Conservation (phyloP, 495 filamentous ascomycete species). For the Penicillium bialowiezense region DNA sequence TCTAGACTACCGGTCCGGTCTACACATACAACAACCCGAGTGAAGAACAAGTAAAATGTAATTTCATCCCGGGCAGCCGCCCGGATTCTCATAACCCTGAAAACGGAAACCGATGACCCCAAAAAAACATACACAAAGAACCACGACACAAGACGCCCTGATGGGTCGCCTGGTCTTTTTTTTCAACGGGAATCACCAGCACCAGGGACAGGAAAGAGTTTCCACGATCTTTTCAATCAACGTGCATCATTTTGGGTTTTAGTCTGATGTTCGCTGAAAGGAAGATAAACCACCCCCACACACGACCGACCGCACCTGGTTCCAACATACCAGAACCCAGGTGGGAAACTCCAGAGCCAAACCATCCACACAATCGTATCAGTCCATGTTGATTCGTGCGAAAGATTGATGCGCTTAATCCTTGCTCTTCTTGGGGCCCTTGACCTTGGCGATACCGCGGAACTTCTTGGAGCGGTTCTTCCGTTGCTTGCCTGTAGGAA, state of each 20-base stretch:
- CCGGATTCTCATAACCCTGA: slow-evolving; percentile 31
- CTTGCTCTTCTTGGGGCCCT: slow-evolving; percentile 77
- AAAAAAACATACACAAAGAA: slow-evolving; percentile 21
- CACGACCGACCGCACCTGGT: slow-evolving; percentile 23
- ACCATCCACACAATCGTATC: slow-evolving; percentile 25
- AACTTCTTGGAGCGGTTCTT: slow-evolving; percentile 99
- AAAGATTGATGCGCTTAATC: slow-evolving; percentile 34
- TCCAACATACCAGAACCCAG: slow-evolving; percentile 8
- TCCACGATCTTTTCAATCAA: slow-evolving; percentile 10
- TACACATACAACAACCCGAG: slow-evolving; percentile 6
- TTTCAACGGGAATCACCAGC: slow-evolving; percentile 12
- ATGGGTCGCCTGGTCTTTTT: slow-evolving; percentile 23
- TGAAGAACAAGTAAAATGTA: slow-evolving; percentile 29
- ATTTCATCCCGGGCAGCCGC: slow-evolving; percentile 28
- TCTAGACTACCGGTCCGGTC: background rate
- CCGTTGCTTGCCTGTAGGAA: slow-evolving; percentile 90
- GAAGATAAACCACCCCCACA: slow-evolving; percentile 12
- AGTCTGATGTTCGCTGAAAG: slow-evolving; percentile 14
- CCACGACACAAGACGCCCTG: slow-evolving; percentile 26
- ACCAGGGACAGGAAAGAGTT: slow-evolving; percentile 14
- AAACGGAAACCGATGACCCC: slow-evolving; percentile 19
- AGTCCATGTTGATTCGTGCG: slow-evolving; percentile 19
- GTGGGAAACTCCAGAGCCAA: slow-evolving; percentile 22
- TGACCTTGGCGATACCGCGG: slow-evolving; percentile 86
- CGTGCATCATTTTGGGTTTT: slow-evolving; percentile 13